Evolutionary conservation across 1,139 yeast genomes (phyloP).

Genomic region (Arxiozyma bovina): DNA sequence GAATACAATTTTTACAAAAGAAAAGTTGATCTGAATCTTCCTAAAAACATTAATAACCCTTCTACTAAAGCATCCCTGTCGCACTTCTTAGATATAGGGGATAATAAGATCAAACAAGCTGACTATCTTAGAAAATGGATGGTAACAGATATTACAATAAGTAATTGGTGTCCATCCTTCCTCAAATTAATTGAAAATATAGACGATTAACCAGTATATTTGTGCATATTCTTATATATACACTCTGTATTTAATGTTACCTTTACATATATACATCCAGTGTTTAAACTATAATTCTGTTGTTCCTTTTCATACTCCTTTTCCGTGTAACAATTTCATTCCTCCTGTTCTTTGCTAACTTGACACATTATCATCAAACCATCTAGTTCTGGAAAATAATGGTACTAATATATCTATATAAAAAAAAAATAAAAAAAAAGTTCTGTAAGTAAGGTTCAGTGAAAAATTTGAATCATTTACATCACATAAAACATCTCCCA

Average conservation of each 20-base stretch:
- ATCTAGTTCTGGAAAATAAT: background rate
- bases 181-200: slow-evolving; percentile 22
- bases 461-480: too few species aligned
- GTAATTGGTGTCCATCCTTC: slow-evolving; percentile 31
- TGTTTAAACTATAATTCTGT: too few species aligned
- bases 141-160: slow-evolving; percentile 24
- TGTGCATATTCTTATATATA: background rate
- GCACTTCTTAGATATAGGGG: slow-evolving; percentile 14
- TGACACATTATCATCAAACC: background rate
- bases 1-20: slow-evolving; percentile 25
- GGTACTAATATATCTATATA: too few species aligned
- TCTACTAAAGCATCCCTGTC: slow-evolving; percentile 18
- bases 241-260: background rate
- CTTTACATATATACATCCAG: background rate
- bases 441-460: too few species aligned
- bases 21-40: slow-evolving; percentile 20
- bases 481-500: too few species aligned
- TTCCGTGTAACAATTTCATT: too few species aligned
- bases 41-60: slow-evolving; percentile 14
- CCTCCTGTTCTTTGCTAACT: too few species aligned
- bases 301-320: background rate
- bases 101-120: slow-evolving; percentile 14
- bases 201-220: background rate
- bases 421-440: background rate
- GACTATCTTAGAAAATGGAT: slow-evolving; percentile 26